Conservation (phyloP, 805 yeast genomes). For the Yarrowia bubula region DNA sequence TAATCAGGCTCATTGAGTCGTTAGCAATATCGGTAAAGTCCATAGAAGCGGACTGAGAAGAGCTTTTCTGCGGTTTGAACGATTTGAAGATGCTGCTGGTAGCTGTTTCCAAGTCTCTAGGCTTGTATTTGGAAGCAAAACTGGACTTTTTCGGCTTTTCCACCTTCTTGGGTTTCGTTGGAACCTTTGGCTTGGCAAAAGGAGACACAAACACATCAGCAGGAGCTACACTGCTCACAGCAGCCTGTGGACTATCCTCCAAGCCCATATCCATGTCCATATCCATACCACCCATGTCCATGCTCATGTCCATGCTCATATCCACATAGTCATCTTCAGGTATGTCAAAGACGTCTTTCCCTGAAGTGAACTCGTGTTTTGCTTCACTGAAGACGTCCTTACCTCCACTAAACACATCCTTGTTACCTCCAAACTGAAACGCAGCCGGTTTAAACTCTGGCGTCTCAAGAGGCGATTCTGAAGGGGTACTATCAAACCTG, state of each 20-base stretch:
- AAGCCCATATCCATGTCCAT: not conserved
- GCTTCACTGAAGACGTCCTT: no score
- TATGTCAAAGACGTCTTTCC: conserved; percentile 3
- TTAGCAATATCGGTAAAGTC: not conserved
- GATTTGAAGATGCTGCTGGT: not conserved
- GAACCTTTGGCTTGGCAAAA: no score
- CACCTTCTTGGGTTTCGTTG: not conserved
- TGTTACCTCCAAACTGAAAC: not conserved
- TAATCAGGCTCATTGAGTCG: not conserved
- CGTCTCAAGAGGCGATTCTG: not conserved
- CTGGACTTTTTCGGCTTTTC: not conserved
- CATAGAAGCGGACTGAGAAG: not conserved
- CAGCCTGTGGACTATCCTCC: no score
- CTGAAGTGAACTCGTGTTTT: no score
- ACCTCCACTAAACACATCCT: no score
- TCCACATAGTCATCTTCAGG: not conserved
- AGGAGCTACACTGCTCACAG: not conserved
- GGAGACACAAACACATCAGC: not conserved
- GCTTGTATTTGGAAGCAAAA: not conserved
- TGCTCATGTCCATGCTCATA: not conserved
- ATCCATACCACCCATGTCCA: not conserved
- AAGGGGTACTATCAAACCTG: not conserved
- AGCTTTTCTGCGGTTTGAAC: not conserved
- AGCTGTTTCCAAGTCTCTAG: not conserved
- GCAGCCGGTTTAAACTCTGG: not conserved